Evolutionary conservation across 2,329 filamentous ascomycete genomes (phyloP), one percentile per base, ranked within the genome.

Genomic region (Pyrenophora tritici-repentis): DNA sequence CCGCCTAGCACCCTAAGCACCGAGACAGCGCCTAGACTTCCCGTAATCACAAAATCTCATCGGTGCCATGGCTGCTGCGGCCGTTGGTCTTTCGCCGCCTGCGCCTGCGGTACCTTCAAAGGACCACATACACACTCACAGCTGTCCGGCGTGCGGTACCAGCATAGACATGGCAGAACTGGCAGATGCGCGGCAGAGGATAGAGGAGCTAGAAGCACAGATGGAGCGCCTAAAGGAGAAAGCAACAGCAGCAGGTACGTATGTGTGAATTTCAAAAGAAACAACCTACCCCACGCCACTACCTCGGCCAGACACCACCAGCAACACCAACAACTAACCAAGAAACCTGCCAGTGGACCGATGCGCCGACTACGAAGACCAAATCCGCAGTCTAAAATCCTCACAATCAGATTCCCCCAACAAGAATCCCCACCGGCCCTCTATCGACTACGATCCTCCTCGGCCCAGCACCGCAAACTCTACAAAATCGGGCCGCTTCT

Each of bases 281-380:
- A 13, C 7, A 16, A 29, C 26, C 26, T 29, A 29, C 26, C 26
- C 26, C 22, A 7, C 7, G n/a, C 32, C 32, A 26, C 32, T 13
- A 35, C 32, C 6, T 1, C 14, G 29, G 34, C 34, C 22, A 36
- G 22, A 32, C 44, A 32, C 44, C 22, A 17, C 6, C 35, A 37
- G 16, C 26, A 18, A 8, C 41, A 37, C 26, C 32, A 26, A 33
- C 18, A 6, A 49, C 55, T 58, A 20, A 58, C 43, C 12, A 17
- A 10, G n/a, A n/a, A 24, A 3, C 18, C 18, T 20, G 18, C 43
- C 50, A 82, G 81, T 79, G 41, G 78, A 80, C 59, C 84, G 77
- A 68, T 79, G 85, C 56, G 87, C 89, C 66, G 87, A 91, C 76
- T 91, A 91, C 79, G 89, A 93, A 75, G 88, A 91, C 73, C 87